These are phyloP conservation scores for Primulina eburnea DNA, from an alignment of 257 asterid species.

Conservation along the genomic window DNA sequence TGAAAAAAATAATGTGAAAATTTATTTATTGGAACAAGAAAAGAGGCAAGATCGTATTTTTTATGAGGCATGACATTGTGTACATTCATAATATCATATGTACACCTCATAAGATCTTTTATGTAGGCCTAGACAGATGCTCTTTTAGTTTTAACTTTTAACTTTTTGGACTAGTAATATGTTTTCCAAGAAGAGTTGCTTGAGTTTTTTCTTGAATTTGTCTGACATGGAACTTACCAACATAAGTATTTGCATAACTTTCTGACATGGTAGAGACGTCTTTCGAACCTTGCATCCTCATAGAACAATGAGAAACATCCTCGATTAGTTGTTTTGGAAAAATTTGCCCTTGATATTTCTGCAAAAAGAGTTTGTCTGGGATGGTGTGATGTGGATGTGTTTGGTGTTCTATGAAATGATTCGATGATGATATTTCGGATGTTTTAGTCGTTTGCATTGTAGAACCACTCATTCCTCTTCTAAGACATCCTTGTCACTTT, in stretches of 20 bases:
- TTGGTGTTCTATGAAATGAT: background rate
- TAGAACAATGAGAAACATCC: background rate
- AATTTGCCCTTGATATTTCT: background rate
- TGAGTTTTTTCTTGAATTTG: background rate
- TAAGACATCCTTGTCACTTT: background rate
- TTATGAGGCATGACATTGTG: background rate
- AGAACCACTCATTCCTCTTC: slow-evolving; percentile 1
- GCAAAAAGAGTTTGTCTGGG: background rate
- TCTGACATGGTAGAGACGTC: background rate
- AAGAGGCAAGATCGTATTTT: background rate
- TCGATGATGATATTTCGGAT: background rate
- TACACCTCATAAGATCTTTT: background rate
- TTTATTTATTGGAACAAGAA: background rate
- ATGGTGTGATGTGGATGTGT: background rate
- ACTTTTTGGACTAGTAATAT: background rate
- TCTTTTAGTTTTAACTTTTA: too few relatives aligned
- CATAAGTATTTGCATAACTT: background rate
- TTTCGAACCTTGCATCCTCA: background rate
- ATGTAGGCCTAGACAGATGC: background rate
- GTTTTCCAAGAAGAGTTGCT: background rate
- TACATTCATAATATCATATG: background rate
- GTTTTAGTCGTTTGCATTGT: background rate
- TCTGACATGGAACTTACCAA: background rate
- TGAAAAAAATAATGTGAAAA: background rate
- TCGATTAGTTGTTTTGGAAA: background rate